phyloP scores from a whole-genome alignment of 257 asterid species.

The Catharanthus roseus region DNA sequence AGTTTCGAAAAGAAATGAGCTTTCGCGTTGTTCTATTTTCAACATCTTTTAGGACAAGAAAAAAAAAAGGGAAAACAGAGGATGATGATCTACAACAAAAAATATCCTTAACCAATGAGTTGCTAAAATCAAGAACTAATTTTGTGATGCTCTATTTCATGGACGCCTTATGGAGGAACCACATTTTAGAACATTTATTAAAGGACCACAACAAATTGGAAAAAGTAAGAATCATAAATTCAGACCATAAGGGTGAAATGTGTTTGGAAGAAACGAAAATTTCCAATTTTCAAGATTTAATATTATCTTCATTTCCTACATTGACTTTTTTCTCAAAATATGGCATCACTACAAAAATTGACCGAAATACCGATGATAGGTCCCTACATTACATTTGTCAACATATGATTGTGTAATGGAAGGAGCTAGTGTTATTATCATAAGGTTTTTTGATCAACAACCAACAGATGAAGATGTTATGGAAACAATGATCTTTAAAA shows the following conservation, averaged over 20 bases:
- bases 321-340: not conserved
- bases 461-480: not conserved
- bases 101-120: constrained; percentile 4
- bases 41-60: not conserved
- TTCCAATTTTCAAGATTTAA: not conserved
- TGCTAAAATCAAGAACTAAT: constrained; percentile 5
- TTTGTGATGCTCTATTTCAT: not conserved
- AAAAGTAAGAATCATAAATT: not conserved
- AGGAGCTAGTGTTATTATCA: constrained; percentile 3
- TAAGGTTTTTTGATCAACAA: not conserved
- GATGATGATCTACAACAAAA: not conserved
- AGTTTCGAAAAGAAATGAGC: constrained; percentile 2
- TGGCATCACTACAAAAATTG: too few relatives aligned
- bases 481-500: not conserved
- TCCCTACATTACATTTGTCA: not conserved
- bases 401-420: not conserved
- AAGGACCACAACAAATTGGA: constrained; percentile 1
- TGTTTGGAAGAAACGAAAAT: not conserved
- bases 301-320: not conserved
- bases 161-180: constrained; percentile 10
- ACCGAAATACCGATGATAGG: too few relatives aligned
- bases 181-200: not conserved
- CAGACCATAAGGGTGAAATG: not conserved
- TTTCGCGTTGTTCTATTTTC: constrained; percentile 4
- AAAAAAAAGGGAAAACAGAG: not conserved